Evolutionary conservation across 1,284 basidiomycete species (phyloP).

Genomic region (Microbotryum scabiosae): DNA sequence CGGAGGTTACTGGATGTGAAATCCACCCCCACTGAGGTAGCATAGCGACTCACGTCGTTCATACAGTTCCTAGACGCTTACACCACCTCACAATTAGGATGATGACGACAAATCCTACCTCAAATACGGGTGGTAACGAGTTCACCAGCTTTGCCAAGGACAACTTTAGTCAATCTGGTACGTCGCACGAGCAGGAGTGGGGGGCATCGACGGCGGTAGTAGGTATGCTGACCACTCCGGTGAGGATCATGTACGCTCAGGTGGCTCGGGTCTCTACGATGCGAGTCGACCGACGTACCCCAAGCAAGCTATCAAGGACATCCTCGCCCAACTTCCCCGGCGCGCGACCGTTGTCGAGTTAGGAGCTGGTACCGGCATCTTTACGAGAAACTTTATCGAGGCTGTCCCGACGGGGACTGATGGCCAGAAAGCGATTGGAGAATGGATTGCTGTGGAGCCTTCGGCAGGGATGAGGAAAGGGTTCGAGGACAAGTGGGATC

Average conservation of each 20-base stretch:
- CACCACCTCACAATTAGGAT: too few relatives aligned
- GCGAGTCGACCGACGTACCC: conserved; percentile 43
- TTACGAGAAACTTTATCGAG: conserved; percentile 40
- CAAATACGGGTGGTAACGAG: conserved; percentile 1
- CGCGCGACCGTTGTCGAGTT: conserved; percentile 37
- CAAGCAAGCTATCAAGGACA: conserved; percentile 33
- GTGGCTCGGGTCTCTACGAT: conserved; percentile 38
- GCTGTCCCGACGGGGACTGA: not conserved
- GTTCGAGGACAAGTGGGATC: conserved; percentile 33
- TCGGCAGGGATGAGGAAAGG: conserved; percentile 42
- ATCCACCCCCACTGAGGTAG: too few relatives aligned
- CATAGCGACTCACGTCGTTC: too few relatives aligned
- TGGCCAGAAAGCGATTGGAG: conserved; percentile 23
- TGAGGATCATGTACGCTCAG: not conserved
- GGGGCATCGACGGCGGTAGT: not conserved
- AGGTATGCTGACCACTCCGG: not conserved
- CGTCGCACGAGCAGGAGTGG: not conserved
- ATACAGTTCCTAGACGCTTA: too few relatives aligned
- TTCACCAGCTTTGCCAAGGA: conserved; percentile 11
- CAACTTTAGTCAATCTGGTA: conserved; percentile 4
- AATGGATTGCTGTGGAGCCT: conserved; percentile 42
- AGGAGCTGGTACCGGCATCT: conserved; percentile 43
- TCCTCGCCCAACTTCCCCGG: conserved; percentile 33
- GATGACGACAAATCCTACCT: too few relatives aligned
- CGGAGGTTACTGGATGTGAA: too few relatives aligned